Evolutionary conservation across 2,329 filamentous ascomycete species (phyloP).

Genomic region (Colletotrichum orbiculare): DNA sequence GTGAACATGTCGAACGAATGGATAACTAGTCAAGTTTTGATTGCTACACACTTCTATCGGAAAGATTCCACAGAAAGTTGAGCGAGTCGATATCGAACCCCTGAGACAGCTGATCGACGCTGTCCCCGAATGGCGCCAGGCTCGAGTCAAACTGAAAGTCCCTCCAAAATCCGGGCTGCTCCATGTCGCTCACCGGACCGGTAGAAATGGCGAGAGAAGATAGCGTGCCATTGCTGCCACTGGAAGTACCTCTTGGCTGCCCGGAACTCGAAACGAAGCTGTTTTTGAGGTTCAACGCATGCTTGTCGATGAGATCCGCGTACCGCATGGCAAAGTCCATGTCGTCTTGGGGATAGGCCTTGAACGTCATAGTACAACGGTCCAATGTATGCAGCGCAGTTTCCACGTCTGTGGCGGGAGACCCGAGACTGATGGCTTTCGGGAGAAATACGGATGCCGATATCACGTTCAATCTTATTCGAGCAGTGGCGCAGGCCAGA

Average conservation of each 20-base stretch:
- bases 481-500: slow-evolving; percentile 37
- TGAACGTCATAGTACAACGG: slow-evolving; percentile 36
- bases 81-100: slow-evolving; percentile 30
- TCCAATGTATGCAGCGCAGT: slow-evolving; percentile 35
- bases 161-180: slow-evolving; percentile 12
- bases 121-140: slow-evolving; percentile 21
- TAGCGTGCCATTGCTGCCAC: too few species aligned
- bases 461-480: slow-evolving; percentile 38
- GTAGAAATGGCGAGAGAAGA: too few species aligned
- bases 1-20: too few species aligned
- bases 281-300: slow-evolving; percentile 23
- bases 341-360: slow-evolving; percentile 36
- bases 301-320: slow-evolving; percentile 40
- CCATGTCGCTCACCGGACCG: not conserved
- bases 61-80: slow-evolving; percentile 30
- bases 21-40: not conserved
- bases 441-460: slow-evolving; percentile 40
- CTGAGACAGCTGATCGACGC: slow-evolving; percentile 16
- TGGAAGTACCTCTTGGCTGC: too few species aligned
- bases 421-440: slow-evolving; percentile 38
- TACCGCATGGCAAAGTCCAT: slow-evolving; percentile 42
- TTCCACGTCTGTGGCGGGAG: slow-evolving; percentile 34
- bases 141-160: slow-evolving; percentile 19
- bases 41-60: slow-evolving; percentile 1
- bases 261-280: not conserved